phyloP scores from a whole-genome alignment of 1,284 basidiomycete genomes.

The Malassezia yamatoensis region DNA sequence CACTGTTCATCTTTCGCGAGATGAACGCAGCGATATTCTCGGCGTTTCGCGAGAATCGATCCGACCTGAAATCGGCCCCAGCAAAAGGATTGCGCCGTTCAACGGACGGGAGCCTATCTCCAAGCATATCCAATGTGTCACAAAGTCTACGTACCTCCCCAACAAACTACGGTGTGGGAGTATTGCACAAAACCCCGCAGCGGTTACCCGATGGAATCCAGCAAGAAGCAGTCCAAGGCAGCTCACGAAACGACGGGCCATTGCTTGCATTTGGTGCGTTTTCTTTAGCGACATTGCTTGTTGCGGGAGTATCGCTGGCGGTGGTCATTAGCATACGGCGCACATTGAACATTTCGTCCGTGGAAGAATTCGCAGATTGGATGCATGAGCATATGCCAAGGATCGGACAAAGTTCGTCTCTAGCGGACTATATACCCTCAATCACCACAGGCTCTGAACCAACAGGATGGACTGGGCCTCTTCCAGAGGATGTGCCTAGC shows the following conservation, averaged over 20 bases:
- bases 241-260: background rate
- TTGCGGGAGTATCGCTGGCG: constrained; percentile 3
- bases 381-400: constrained; percentile 11
- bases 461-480: background rate
- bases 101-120: background rate
- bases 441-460: background rate
- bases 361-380: constrained; percentile 13
- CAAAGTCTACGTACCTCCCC: background rate
- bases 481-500: background rate
- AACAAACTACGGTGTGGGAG: background rate
- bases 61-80: background rate
- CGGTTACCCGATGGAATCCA: background rate
- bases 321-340: constrained; percentile 1
- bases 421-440: constrained; percentile 4
- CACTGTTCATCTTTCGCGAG: constrained; percentile 10
- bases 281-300: constrained; percentile 9
- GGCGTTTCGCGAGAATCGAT: background rate
- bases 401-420: background rate
- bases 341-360: constrained; percentile 2
- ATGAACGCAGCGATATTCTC: constrained; percentile 12
- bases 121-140: background rate
- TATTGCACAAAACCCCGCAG: background rate
- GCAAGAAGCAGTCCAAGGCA: background rate
- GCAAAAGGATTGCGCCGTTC: background rate
- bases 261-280: constrained; percentile 12